These are phyloP conservation scores for Creolimax fragrantissima DNA, from an alignment of 78 protist species.

Conservation along the genomic window DNA sequence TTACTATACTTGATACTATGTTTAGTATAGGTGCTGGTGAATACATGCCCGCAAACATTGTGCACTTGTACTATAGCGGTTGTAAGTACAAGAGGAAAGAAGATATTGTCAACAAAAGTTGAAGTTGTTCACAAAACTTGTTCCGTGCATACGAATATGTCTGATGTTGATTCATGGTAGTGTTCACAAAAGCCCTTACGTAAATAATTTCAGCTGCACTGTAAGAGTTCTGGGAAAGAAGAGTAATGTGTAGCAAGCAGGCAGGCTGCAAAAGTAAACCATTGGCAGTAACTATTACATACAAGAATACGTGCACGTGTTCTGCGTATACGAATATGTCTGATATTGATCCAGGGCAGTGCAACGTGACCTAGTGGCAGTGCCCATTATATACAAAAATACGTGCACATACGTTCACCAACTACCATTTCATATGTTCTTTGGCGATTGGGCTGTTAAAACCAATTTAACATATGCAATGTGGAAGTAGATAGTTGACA, in stretches of 20 bases:
- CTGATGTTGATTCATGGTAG: not conserved
- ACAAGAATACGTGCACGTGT: not conserved
- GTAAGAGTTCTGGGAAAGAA: not conserved
- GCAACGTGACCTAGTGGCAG: not conserved
- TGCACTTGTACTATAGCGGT: no score
- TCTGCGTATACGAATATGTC: not conserved
- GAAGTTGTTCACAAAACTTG: no score
- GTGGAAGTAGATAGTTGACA: not conserved
- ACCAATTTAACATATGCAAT: not conserved
- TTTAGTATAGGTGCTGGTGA: no score
- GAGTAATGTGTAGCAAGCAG: not conserved
- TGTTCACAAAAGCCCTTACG: not conserved
- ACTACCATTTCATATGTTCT: no score
- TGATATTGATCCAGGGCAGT: not conserved
- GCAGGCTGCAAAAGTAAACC: not conserved
- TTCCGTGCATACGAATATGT: not conserved
- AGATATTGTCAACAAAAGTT: no score
- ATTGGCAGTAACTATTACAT: not conserved
- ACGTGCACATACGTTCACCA: not conserved
- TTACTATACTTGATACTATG: no score
- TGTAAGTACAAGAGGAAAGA: no score
- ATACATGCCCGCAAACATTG: no score
- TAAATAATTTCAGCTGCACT: not conserved
- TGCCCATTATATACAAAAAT: not conserved
- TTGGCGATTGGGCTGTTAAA: no score